A percentile compares a stretch with the other conserved stretches of the same genome.
These are phyloP conservation scores for Paramyrothecium roridum DNA, from an alignment of 2,329 filamentous ascomycete species.

Conservation along the genomic window DNA sequence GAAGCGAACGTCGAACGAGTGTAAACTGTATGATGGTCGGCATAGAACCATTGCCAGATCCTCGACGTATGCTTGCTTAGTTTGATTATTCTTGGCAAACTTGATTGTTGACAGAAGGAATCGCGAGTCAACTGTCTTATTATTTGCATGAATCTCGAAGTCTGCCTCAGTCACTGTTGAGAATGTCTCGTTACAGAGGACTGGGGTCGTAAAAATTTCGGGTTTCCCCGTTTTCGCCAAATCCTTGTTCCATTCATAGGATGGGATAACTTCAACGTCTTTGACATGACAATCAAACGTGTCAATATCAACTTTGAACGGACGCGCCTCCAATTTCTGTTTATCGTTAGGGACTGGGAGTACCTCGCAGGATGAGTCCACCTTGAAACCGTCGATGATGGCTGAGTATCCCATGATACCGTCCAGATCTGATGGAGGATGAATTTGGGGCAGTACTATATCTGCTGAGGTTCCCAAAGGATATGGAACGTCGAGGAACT, in stretches of 20 bases:
- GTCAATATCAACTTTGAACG: slow-evolving; percentile 19
- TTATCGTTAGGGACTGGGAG: background rate
- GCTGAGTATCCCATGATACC: background rate
- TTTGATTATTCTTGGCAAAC: background rate
- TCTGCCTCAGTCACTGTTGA: no score
- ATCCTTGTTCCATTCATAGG: no score
- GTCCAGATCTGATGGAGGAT: no score
- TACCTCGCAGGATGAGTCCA: background rate
- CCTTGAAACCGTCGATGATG: background rate
- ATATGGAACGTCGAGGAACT: background rate
- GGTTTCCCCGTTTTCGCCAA: no score
- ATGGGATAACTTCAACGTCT: background rate
- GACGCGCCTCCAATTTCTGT: slow-evolving; percentile 12
- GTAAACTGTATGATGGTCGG: background rate
- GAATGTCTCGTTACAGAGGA: slow-evolving; percentile 1
- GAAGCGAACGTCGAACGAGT: background rate
- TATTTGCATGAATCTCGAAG: background rate
- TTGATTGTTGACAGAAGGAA: slow-evolving; percentile 11
- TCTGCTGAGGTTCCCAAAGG: background rate
- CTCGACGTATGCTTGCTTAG: background rate
- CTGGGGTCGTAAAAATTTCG: no score
- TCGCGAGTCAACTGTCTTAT: slow-evolving; percentile 9
- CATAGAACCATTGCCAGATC: background rate
- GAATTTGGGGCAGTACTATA: background rate
- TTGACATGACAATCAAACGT: slow-evolving; percentile 11